Conservation (phyloP, 768 basidiomycete species). For the Lactarius akahatsu region DNA sequence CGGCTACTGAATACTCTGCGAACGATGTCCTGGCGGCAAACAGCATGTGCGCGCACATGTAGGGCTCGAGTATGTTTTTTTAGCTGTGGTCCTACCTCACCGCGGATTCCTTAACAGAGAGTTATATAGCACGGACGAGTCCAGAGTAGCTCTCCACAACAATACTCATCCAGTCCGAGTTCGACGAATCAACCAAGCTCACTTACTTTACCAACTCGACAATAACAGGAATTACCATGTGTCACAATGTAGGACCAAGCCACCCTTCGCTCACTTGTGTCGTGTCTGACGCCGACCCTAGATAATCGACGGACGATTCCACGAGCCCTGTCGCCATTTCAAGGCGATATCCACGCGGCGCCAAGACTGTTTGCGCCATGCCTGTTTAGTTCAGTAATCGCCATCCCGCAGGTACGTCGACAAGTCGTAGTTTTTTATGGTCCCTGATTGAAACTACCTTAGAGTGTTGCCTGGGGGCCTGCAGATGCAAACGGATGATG, state of each 20-base stretch:
- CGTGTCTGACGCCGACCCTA: slow-evolving; percentile 14
- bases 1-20: slow-evolving; percentile 22
- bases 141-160: neutral
- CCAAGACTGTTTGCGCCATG: slow-evolving; percentile 31
- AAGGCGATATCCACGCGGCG: slow-evolving; percentile 33
- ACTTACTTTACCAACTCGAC: neutral
- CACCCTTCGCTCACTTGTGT: neutral
- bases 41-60: slow-evolving; percentile 24
- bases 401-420: slow-evolving; percentile 29
- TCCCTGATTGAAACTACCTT: slow-evolving; percentile 3
- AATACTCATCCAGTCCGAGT: slow-evolving; percentile 17
- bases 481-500: slow-evolving; percentile 31
- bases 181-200: slow-evolving; percentile 5
- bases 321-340: slow-evolving; percentile 32
- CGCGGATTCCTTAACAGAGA: slow-evolving; percentile 15
- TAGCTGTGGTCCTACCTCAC: slow-evolving; percentile 9
- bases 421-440: neutral
- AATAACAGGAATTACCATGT: slow-evolving; percentile 24
- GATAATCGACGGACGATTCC: slow-evolving; percentile 34
- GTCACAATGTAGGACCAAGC: slow-evolving; percentile 28
- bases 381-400: slow-evolving; percentile 32
- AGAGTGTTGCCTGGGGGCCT: slow-evolving; percentile 25
- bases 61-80: neutral
- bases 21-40: slow-evolving; percentile 26
- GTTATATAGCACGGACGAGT: slow-evolving; percentile 22